Conservation (phyloP, 2,329 filamentous ascomycete genomes). For the Pseudogymnoascus destructans region DNA sequence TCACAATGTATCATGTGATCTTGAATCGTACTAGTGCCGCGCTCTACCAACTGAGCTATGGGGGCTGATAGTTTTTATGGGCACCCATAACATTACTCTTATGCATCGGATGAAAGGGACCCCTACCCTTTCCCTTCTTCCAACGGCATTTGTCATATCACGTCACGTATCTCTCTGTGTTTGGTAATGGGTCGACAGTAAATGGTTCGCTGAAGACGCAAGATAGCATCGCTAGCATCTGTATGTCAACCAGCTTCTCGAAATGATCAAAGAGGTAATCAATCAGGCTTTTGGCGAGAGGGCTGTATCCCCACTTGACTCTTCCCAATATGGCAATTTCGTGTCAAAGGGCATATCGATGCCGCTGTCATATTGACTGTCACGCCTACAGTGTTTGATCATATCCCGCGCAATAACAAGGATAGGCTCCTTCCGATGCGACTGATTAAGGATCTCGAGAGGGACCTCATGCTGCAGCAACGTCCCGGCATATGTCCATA, state of each 20-base stretch:
- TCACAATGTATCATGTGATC: too few species aligned
- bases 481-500: constrained; percentile 73
- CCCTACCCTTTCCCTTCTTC: too few species aligned
- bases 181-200: constrained; percentile 41
- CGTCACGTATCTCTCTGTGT: too few species aligned
- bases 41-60: too few species aligned
- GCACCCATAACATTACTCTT: too few species aligned
- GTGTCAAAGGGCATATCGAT: constrained; percentile 34
- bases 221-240: constrained; percentile 60
- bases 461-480: constrained; percentile 67
- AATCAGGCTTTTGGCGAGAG: constrained; percentile 48
- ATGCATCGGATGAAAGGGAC: too few species aligned
- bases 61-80: too few species aligned
- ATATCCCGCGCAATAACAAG: constrained; percentile 58
- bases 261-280: constrained; percentile 50
- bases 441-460: constrained; percentile 46
- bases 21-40: too few species aligned
- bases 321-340: constrained; percentile 36
- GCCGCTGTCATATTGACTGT: constrained; percentile 35
- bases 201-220: constrained; percentile 53
- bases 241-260: constrained; percentile 47
- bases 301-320: constrained; percentile 56
- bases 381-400: constrained; percentile 29
- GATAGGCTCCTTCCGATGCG: constrained; percentile 38
- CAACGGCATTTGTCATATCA: too few species aligned